Evolutionary conservation across 2,329 filamentous ascomycete genomes (phyloP), one percentile per base, ranked within the genome.

Genomic region (Trichoderma atroviride): DNA sequence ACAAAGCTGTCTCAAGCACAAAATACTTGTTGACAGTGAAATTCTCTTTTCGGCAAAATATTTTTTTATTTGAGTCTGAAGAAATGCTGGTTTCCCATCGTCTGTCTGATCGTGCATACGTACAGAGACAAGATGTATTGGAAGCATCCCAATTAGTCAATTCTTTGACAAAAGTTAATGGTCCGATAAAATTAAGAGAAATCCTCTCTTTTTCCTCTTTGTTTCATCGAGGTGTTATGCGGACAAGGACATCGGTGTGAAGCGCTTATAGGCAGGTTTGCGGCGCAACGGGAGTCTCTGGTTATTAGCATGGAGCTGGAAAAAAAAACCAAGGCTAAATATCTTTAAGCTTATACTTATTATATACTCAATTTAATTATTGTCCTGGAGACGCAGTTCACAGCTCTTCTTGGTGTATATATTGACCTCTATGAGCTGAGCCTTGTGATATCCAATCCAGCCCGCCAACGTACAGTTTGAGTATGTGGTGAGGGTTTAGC

Each of bases 201-300:
- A 5, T 22, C 22, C n/a, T 22, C 7, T 0, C 22, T 50, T 47
- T 9, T 10, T 22, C 16, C n/a, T 16, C 3, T 9, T 22, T 22
- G 2, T 19, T 43, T 19, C 16, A 35, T 5, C 33, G 33, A 35
- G 3, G 2, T 14, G 13, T 35, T 35, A 22, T n/a, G 16, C 16
- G 31, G 33, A 19, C 27, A 22, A 19, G 4, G 29, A 50, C 9
- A 57, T 35, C 5, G 35, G 53, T 13, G 37, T n/a, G 19, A 59
- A 52, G n/a, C 5, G 50, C n/a, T 37, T n/a, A 16, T 19, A 13
- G 50, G 35, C n/a, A 58, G n/a, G 22, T 40, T 29, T 47, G 55
- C 10, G 55, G 64, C 22, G 64, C 35, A 37, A 47, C 27, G 40
- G 64, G 55, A 40, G 31, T 67, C 59, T 57, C 27, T 14, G 64